A percentile compares a stretch with the other conserved stretches of the same genome.
Evolutionary conservation across 1,139 yeast species (phyloP).

Genomic region (Candida sp.): DNA sequence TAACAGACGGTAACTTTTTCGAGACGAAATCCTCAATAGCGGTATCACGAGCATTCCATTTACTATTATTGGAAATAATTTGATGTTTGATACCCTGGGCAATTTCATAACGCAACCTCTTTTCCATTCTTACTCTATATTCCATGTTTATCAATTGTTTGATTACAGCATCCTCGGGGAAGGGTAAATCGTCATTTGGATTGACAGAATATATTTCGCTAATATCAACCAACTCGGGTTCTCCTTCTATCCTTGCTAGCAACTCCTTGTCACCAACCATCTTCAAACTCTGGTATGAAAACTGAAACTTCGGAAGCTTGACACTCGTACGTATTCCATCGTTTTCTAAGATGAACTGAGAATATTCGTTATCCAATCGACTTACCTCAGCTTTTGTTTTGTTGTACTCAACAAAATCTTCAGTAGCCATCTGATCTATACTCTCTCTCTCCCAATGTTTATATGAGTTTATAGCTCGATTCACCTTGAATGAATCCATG

Average conservation of each 20-base stretch:
- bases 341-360: conserved; percentile 17
- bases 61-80: conserved; percentile 26
- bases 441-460: conserved; percentile 27
- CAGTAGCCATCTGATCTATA: conserved; percentile 17
- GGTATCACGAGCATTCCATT: conserved; percentile 40
- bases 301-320: conserved; percentile 24
- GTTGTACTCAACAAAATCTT: conserved; percentile 29
- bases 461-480: conserved; percentile 26
- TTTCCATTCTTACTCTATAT: conserved; percentile 27
- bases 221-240: conserved; percentile 15
- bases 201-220: conserved; percentile 27
- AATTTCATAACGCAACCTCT: conserved; percentile 34
- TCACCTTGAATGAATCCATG: conserved; percentile 33
- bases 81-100: conserved; percentile 30
- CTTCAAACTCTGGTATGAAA: conserved; percentile 28
- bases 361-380: conserved; percentile 23
- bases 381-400: conserved; percentile 26
- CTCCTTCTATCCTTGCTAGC: conserved; percentile 12
- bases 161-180: conserved; percentile 28
- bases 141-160: conserved; percentile 32
- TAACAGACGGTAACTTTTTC: conserved; percentile 25
- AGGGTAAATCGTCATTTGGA: conserved; percentile 18
- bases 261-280: conserved; percentile 19
- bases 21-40: conserved; percentile 36
- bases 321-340: conserved; percentile 22